These are phyloP conservation scores for Geum urbanum DNA, from an alignment of 306 rosid species.

Conservation along the genomic window DNA sequence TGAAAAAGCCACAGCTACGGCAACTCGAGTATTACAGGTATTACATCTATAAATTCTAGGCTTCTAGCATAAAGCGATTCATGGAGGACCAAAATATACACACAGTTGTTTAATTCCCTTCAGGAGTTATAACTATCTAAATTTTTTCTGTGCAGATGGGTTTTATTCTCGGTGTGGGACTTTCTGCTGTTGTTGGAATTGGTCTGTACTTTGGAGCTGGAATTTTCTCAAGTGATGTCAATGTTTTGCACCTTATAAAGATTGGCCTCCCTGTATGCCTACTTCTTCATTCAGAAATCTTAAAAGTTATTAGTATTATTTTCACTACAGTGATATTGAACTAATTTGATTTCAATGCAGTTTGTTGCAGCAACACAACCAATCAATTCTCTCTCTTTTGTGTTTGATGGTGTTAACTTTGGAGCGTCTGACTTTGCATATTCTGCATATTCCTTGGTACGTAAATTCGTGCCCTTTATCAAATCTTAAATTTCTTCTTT, in stretches of 20 bases:
- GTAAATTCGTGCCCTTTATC: background rate
- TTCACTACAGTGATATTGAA: background rate
- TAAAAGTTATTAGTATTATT: background rate
- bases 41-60: too few species aligned
- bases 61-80: background rate
- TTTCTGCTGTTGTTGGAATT: slow-evolving; percentile 61
- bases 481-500: background rate
- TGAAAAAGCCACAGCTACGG: slow-evolving; percentile 49
- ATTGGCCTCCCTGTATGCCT: slow-evolving; percentile 66
- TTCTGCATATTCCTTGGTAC: slow-evolving; percentile 77
- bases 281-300: background rate
- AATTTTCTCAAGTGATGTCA: slow-evolving; percentile 53
- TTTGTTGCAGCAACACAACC: slow-evolving; percentile 98
- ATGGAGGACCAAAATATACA: background rate
- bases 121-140: background rate
- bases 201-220: slow-evolving; percentile 82
- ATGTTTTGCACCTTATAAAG: slow-evolving; percentile 70
- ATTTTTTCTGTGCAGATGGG: slow-evolving; percentile 48
- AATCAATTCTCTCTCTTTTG: slow-evolving; percentile 78
- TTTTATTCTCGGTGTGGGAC: slow-evolving; percentile 72
- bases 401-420: slow-evolving; percentile 88
- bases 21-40: slow-evolving; percentile 65
- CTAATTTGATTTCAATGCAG: slow-evolving; percentile 33
- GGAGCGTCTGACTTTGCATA: slow-evolving; percentile 98
- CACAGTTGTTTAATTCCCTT: background rate